Evolutionary conservation across 2,329 filamentous ascomycete species (phyloP), one percentile per base, ranked within the genome.

Genomic region (Aaosphaeria pasadenensis): DNA sequence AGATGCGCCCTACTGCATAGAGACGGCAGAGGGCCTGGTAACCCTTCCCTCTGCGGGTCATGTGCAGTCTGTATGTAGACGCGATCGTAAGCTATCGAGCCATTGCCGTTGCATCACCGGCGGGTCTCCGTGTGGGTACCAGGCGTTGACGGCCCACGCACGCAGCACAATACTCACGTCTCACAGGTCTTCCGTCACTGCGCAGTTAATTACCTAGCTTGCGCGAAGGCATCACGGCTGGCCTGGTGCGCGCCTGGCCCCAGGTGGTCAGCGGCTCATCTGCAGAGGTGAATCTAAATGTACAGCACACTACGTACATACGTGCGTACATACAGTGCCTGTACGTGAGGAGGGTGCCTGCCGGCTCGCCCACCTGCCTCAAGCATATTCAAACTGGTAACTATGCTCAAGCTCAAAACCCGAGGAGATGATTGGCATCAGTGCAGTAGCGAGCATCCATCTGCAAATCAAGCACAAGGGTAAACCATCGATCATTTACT

Each of bases 41-140:
- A 43, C 30, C 30, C 51, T 50, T 54, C 52, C 44, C 53, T 55
- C 42, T 31, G 45, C 55, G 47, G 62, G 64, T 68, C 64, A 68
- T 56, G 60, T 67, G 64, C 56, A 52, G 33, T 9, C 4, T 24
- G 17, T 24, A 24, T 24, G 17, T 24, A 24, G 17, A n/a, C n/a
- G 33, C 7, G n/a, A 36, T 9, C 33, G 33, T n/a, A 36, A 36
- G 33, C 33, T n/a, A 9, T 36, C 9, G 33, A 36, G 33, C 33
- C n/a, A 24, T 58, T 58, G 30, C 46, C 39, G 46, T 43, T 44
- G 43, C 47, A 47, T 43, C 46, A 42, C 47, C 46, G 55, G 56
- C 49, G 51, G 44, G 49, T 44, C 53, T 57, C 53, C 52, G 52
- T 46, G 52, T 59, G 53, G 57, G 47, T 55, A 61, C 60, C 53